Evolutionary conservation across 345 rosid genomes (phyloP).

Genomic region (Eutrema japonicum): DNA sequence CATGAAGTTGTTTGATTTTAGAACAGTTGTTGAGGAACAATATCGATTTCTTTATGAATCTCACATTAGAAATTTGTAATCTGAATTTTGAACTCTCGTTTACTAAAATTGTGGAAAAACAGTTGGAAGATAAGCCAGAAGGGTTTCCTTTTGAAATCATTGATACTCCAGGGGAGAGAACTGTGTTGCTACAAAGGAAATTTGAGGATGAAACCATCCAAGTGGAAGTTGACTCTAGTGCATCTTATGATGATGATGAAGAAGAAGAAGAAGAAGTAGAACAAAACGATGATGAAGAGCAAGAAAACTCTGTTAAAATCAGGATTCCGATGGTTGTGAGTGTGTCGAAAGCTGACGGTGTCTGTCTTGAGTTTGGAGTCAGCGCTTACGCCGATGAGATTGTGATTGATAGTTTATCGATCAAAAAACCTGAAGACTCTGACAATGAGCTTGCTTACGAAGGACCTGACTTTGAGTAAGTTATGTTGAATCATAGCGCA

Average conservation of each 20-base stretch:
- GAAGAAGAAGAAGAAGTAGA: conserved; percentile 42
- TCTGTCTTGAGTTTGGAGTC: conserved; percentile 56
- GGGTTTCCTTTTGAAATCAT: conserved; percentile 61
- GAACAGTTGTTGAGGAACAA: not conserved
- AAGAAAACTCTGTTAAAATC: conserved; percentile 12
- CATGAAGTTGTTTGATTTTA: not conserved
- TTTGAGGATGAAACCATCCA: conserved; percentile 54
- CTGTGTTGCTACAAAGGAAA: conserved; percentile 48
- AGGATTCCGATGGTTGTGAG: conserved; percentile 59
- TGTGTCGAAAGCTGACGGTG: conserved; percentile 50
- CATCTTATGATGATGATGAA: conserved; percentile 21
- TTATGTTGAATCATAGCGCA: not conserved
- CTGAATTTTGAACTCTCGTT: not conserved
- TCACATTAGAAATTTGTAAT: conserved; percentile 26
- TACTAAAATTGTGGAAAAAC: not conserved
- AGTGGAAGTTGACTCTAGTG: conserved; percentile 57
- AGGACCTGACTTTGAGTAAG: conserved; percentile 75
- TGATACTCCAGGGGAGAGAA: conserved; percentile 64
- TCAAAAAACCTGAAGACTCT: conserved; percentile 48
- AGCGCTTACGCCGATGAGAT: conserved; percentile 59
- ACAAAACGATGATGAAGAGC: conserved; percentile 26
- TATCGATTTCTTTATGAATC: not conserved
- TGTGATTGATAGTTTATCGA: conserved; percentile 57
- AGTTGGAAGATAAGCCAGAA: conserved; percentile 47
- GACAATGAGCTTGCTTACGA: conserved; percentile 54